Evolutionary conservation across 139 green algal genomes (phyloP).

Genomic region (Chlorokybus atmophyticus): DNA sequence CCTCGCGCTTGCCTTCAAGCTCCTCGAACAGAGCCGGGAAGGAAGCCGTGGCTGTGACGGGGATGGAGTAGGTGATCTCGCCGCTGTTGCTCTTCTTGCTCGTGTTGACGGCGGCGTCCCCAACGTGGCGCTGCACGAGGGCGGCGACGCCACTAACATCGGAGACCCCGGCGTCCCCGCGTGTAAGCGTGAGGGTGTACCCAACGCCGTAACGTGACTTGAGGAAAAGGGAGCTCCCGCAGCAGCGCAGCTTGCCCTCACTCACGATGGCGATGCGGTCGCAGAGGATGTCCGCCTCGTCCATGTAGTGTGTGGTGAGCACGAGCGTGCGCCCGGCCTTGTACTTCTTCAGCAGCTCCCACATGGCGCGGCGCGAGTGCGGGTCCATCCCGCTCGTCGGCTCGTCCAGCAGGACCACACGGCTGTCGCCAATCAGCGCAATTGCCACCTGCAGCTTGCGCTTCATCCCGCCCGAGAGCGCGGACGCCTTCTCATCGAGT

Average conservation of each 20-base stretch:
- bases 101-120: too few relatives aligned
- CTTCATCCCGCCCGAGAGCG: conserved; percentile 37
- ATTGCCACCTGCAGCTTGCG: conserved; percentile 52
- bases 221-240: conserved; percentile 30
- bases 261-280: conserved; percentile 41
- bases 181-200: conserved; percentile 24
- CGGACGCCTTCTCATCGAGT: background rate
- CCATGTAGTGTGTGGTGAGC: conserved; percentile 35
- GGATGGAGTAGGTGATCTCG: conserved; percentile 4
- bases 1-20: background rate
- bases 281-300: conserved; percentile 41
- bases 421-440: conserved; percentile 74
- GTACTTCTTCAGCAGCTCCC: conserved; percentile 14
- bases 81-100: too few relatives aligned
- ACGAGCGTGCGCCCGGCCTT: conserved; percentile 23
- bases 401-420: conserved; percentile 85
- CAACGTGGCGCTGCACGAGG: conserved; percentile 12
- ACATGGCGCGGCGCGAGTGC: conserved; percentile 44
- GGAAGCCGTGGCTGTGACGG: background rate
- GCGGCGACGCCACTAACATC: conserved; percentile 5
- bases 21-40: conserved; percentile 11
- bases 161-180: background rate
- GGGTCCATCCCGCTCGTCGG: conserved; percentile 82
- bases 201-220: conserved; percentile 27
- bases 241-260: conserved; percentile 29